Evolutionary conservation across 768 basidiomycete species (phyloP), one percentile per base, ranked within the genome.

Genomic region (Leucocoprinus birnbaumii): DNA sequence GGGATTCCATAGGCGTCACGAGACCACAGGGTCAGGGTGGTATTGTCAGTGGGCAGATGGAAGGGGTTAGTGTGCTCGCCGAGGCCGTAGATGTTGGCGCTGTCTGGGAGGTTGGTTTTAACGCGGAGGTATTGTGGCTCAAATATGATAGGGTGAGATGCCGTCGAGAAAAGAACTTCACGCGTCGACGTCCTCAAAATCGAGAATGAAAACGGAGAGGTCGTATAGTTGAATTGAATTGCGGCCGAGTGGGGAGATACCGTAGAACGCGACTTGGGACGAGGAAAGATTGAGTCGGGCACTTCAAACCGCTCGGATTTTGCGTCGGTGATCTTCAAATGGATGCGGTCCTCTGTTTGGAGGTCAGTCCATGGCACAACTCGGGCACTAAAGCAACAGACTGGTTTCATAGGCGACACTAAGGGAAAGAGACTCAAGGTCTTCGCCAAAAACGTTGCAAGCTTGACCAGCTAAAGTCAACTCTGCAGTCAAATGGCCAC

Each of bases 121-220:
- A 91, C 70, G 50, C 87, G 85, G 13, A 91, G 74, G 64, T 87
- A 91, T 66, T 90, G 89, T 1, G 85, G 80, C 60, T 89, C 86
- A 62, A 86, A 91, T 58, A 93, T 82, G 66, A 89, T 67, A 0
- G 87, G 74, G 60, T 84, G 76, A 8, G 74, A 73, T 1, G 74
- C 73, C 2, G 85, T 87, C 14, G 82, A 79, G 71, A 86, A 88
- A 16, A 89, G 71, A 2, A 81, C 71, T 61, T 87, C 84, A 16
- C 61, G 59, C 1, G 79, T 80, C 6, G 69, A 61, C 0, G 75
- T 66, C 37, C 85, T 80, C 57, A 65, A 69, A 58, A 87, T 75
- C 14, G 77, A 73, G 68, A 89, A 87, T 0, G 80, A 74, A 67
- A 87, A 87, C 0, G 86, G 85, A 0, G 77, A 74, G 0, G 72